Percentiles rank a stretch among this genome's conserved stretches.
phyloP scores from a whole-genome alignment of 208 protist species.

The Balamuthia mandrillaris region DNA sequence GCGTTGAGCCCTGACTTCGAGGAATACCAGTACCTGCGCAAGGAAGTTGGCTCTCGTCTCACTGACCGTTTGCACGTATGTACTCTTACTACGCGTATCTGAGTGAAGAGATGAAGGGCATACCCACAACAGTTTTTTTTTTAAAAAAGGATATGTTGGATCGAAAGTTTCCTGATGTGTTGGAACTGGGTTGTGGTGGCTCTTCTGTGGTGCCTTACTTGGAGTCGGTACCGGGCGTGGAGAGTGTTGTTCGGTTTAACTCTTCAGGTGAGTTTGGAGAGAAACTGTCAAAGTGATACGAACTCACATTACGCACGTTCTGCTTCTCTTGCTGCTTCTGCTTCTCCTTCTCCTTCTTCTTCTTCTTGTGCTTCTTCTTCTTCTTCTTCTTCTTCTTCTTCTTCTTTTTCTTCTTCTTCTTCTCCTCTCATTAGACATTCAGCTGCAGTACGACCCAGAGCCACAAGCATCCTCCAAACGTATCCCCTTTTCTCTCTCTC shows the following conservation, averaged over 20 bases:
- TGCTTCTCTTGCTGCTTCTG: too few relatives aligned
- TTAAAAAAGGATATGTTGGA: constrained; percentile 20
- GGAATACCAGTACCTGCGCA: constrained; percentile 14
- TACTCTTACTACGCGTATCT: neutral
- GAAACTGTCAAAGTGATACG: neutral
- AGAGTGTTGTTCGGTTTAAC: constrained; percentile 1
- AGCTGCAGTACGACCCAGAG: neutral
- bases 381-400: neutral
- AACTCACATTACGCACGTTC: too few relatives aligned
- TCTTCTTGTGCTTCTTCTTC: neutral
- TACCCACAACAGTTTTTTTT: neutral
- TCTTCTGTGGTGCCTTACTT: neutral
- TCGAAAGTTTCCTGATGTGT: neutral
- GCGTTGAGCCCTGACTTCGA: neutral
- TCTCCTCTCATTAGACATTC: neutral
- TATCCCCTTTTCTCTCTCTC: neutral
- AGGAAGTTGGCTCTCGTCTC: constrained; percentile 7
- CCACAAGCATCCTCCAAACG: neutral
- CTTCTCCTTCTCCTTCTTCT: neutral
- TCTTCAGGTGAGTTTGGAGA: constrained; percentile 4
- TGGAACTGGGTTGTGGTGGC: neutral
- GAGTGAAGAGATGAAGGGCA: neutral
- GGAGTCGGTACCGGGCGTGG: neutral
- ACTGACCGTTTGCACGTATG: constrained; percentile 23
- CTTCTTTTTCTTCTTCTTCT: neutral